These are phyloP conservation scores for Aspergillus coremiiformis DNA, from an alignment of 495 filamentous ascomycete species.

Conservation along the genomic window DNA sequence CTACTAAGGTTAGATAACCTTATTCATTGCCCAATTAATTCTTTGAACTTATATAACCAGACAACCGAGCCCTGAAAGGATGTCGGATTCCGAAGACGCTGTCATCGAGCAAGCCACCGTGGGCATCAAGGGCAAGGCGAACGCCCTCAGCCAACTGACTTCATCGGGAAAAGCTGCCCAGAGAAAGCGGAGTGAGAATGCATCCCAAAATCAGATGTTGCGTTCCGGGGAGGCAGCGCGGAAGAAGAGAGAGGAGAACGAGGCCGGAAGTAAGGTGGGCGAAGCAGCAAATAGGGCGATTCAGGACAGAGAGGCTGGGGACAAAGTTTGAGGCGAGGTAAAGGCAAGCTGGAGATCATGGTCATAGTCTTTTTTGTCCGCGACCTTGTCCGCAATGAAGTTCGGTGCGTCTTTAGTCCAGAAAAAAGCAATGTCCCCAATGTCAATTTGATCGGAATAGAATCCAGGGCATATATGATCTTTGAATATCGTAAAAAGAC, in stretches of 20 bases:
- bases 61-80: too few relatives aligned
- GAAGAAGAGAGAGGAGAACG: not conserved
- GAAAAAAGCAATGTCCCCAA: not conserved
- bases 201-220: not conserved
- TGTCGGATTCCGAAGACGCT: not conserved
- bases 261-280: too few relatives aligned
- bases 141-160: not conserved
- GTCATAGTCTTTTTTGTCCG: slow-evolving; percentile 4
- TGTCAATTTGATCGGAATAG: not conserved
- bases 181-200: not conserved
- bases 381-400: not conserved
- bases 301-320: not conserved
- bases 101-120: not conserved
- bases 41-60: too few relatives aligned
- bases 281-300: too few relatives aligned
- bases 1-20: too few relatives aligned
- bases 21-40: too few relatives aligned
- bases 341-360: not conserved
- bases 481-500: not conserved
- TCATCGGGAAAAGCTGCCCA: not conserved
- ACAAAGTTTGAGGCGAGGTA: not conserved
- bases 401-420: not conserved
- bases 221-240: too few relatives aligned
- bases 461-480: not conserved
- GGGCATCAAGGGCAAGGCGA: not conserved